Evolutionary conservation across 2,329 filamentous ascomycete genomes (phyloP).

Genomic region (Pyrenochaeta sp.): DNA sequence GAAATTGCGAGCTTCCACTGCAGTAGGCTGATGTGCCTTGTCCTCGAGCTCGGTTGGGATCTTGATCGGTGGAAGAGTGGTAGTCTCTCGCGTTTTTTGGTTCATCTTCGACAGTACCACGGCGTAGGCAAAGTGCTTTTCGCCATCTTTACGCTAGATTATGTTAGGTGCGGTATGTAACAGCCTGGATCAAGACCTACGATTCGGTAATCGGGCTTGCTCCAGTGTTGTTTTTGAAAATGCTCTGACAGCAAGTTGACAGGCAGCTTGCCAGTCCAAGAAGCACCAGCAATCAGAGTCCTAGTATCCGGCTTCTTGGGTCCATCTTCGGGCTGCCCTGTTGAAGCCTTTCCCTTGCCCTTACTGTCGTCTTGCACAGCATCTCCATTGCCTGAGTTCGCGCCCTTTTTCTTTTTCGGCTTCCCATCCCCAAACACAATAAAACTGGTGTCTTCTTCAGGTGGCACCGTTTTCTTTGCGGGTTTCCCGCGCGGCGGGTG

Average conservation of each 20-base stretch:
- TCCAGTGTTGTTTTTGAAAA: slow-evolving; percentile 96
- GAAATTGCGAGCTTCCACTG: slow-evolving; percentile 91
- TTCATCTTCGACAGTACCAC: slow-evolving; percentile 80
- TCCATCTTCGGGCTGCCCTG: slow-evolving; percentile 44
- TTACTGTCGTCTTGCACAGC: slow-evolving; percentile 28
- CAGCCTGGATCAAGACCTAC: slow-evolving; percentile 51
- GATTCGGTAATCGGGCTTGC: slow-evolving; percentile 89
- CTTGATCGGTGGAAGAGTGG: slow-evolving; percentile 80
- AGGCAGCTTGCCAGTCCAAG: slow-evolving; percentile 96
- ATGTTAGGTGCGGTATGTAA: not conserved
- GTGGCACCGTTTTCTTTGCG: slow-evolving; percentile 52
- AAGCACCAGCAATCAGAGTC: slow-evolving; percentile 90
- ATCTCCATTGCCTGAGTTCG: slow-evolving; percentile 17
- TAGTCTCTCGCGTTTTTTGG: slow-evolving; percentile 81
- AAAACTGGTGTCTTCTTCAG: slow-evolving; percentile 58
- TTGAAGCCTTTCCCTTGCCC: slow-evolving; percentile 43
- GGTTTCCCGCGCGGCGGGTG: slow-evolving; percentile 55
- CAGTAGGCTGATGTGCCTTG: slow-evolving; percentile 76
- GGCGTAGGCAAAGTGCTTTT: slow-evolving; percentile 76
- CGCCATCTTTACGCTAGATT: slow-evolving; percentile 72
- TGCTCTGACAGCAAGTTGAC: slow-evolving; percentile 93
- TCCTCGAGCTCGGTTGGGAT: slow-evolving; percentile 80
- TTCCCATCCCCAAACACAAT: slow-evolving; percentile 60
- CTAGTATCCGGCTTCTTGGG: slow-evolving; percentile 69
- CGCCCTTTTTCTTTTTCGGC: slow-evolving; percentile 52